Evolutionary conservation across 2,329 filamentous ascomycete genomes (phyloP), one percentile per base, ranked within the genome.

Genomic region (Pseudocercospora crystallina): DNA sequence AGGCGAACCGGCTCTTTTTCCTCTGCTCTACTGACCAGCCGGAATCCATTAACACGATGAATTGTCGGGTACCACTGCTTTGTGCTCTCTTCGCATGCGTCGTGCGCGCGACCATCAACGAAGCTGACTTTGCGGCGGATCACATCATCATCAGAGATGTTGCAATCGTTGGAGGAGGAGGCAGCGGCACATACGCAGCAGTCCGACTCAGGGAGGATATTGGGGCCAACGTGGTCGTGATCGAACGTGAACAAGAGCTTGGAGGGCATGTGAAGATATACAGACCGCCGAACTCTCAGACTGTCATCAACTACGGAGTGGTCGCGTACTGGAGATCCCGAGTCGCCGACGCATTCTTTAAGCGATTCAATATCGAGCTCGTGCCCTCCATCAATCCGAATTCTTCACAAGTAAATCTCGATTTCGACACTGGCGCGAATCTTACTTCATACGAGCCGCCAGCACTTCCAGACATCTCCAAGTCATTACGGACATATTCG

Each of bases 121-220:
- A 44, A 29, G 8, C 33, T 3, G 42, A 35, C 31, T 44, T 44
- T 5, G 1, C 8, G 14, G 30, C 32, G 31, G 11, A 44, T 13
- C 31, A 44, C 31, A 44, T 44, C 14, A 44, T 49, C n/a, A 30
- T 35, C 10, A 33, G 17, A 31, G 49, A 58, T 35, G 35, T 58
- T 17, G 50, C 43, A 9, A 54, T 58, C n/a, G 30, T 58, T n/a
- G 56, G 56, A 33, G 53, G 39, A 9, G 56, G 56, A 8, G 53
- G 53, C 12, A 41, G 49, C 17, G 56, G 56, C 20, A 58, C 50
- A 10, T 58, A 53, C 40, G 56, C 53, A 10, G 56, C 46, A 37
- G 43, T 58, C 5, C 53, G 56, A 4, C 44, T 58, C n/a, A 33
- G 34, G 8, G 47, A 54, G 33, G 53, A 56, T 15, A 51, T 39